Evolutionary conservation across 2,329 filamentous ascomycete species (phyloP), one percentile per base, ranked within the genome.

Genomic region (Fusarium burgessii): DNA sequence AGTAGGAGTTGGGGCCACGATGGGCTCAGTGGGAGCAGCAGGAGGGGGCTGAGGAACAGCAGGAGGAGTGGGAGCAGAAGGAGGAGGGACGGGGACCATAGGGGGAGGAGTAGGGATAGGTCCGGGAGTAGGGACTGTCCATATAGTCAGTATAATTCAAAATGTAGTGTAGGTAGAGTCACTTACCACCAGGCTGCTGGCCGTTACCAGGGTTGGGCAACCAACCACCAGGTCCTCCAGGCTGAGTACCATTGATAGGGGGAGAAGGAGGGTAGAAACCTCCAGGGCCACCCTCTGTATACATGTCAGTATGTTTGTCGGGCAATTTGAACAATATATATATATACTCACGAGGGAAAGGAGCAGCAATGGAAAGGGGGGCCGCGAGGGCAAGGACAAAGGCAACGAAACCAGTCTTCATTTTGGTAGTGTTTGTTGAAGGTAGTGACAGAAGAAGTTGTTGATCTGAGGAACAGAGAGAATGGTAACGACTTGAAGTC

Each of bases 401-500:
- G 40, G 70, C 38, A 50, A 72, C 23, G 46, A 66, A 62, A 52
- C 54, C 65, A 56, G 73, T 65, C 74, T 77, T 77, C 76, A 77
- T 77, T n/a, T 62, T 72, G 60, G 57, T 49, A 7, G 25, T 55
- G 40, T 6, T 35, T 38, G 12, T 27, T 29, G 40, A 40, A 50
- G n/a, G 40, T 60, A 54, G 46, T 58, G 50, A 45, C 57, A 51
- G 52, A 63, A 41, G 47, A 47, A 29, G 57, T 36, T 58, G 43
- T 52, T 71, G 57, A 33, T 50, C 27, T 45, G 43, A 33, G 23
- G 25, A 40, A 36, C n/a, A 68, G 45, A 43, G 27, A 50, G 23
- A 29, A 14, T 33, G 57, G 51, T 42, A 33, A 23, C 27, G 62
- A 32, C 14, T 40, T 66, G 15, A 40, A 50, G 62, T 58, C 63